Conservation (phyloP, 164 flowering plant genomes). For the Magnolia changhungtana region DNA sequence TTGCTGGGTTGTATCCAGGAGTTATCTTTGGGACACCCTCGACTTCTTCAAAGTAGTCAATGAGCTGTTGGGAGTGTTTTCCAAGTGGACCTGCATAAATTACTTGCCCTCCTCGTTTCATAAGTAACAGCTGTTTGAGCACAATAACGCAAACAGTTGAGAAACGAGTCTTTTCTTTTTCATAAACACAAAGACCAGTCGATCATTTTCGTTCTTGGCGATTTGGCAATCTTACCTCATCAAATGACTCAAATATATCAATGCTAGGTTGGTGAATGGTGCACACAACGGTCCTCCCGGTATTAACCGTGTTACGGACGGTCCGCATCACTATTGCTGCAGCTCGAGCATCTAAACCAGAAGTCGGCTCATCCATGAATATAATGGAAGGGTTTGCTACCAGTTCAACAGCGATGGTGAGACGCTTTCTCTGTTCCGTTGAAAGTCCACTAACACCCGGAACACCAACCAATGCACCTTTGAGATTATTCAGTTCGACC, state of each 20-base stretch:
- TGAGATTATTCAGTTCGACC: slow-evolving; percentile 76
- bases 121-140: slow-evolving; percentile 50
- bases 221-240: slow-evolving; percentile 50
- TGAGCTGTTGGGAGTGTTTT: slow-evolving; percentile 61
- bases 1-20: slow-evolving; percentile 19
- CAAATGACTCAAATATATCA: slow-evolving; percentile 94
- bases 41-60: slow-evolving; percentile 77
- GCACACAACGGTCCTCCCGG: slow-evolving; percentile 96
- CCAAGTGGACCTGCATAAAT: slow-evolving; percentile 90
- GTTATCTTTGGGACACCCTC: slow-evolving; percentile 23
- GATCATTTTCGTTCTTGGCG: neutral
- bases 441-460: slow-evolving; percentile 91
- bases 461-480: slow-evolving; percentile 80
- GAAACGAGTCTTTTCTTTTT: neutral
- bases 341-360: slow-evolving; percentile 97
- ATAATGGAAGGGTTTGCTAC: slow-evolving; percentile 98
- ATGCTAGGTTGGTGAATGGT: slow-evolving; percentile 98
- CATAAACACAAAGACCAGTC: neutral
- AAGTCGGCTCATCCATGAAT: slow-evolving; percentile 99
- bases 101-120: slow-evolving; percentile 97
- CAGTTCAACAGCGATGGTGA: slow-evolving; percentile 94
- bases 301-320: slow-evolving; percentile 94
- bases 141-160: neutral
- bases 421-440: slow-evolving; percentile 89
- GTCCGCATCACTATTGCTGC: slow-evolving; percentile 98